phyloP scores from a whole-genome alignment of 345 rosid species.

The Murraya koenigii region DNA sequence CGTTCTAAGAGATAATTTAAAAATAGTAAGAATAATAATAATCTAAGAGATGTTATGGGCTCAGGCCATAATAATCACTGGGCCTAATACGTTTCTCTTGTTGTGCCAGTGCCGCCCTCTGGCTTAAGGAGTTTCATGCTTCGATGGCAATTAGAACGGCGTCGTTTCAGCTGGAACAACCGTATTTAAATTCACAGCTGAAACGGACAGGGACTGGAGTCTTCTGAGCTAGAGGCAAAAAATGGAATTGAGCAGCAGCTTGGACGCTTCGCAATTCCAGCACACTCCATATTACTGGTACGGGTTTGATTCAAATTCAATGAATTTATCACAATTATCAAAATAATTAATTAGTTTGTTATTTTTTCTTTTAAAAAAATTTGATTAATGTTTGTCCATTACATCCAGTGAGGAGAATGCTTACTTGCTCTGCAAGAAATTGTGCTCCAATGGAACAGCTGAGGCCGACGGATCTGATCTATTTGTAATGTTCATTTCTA shows the following conservation, averaged over 20 bases:
- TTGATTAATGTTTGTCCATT: not conserved
- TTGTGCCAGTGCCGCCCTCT: no score
- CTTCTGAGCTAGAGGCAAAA: not conserved
- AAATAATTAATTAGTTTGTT: not conserved
- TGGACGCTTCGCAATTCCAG: conserved; percentile 12
- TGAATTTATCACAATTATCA: no score
- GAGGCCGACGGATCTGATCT: conserved; percentile 64
- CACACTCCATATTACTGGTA: conserved; percentile 23
- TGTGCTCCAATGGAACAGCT: conserved; percentile 46
- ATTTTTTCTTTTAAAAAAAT: not conserved
- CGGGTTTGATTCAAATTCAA: not conserved
- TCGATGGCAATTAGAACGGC: no score
- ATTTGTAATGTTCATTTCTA: conserved; percentile 75
- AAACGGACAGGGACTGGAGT: no score
- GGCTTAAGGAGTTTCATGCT: no score
- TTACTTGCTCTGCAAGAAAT: conserved; percentile 67
- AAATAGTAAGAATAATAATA: no score
- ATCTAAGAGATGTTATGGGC: no score
- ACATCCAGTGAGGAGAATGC: conserved; percentile 72
- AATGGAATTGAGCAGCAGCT: not conserved
- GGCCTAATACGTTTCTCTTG: no score
- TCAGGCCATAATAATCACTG: no score
- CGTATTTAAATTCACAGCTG: no score
- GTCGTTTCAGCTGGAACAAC: no score
- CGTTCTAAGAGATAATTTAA: no score